Evolutionary conservation across 2,329 filamentous ascomycete species (phyloP).

Genomic region (Alternaria rosae): DNA sequence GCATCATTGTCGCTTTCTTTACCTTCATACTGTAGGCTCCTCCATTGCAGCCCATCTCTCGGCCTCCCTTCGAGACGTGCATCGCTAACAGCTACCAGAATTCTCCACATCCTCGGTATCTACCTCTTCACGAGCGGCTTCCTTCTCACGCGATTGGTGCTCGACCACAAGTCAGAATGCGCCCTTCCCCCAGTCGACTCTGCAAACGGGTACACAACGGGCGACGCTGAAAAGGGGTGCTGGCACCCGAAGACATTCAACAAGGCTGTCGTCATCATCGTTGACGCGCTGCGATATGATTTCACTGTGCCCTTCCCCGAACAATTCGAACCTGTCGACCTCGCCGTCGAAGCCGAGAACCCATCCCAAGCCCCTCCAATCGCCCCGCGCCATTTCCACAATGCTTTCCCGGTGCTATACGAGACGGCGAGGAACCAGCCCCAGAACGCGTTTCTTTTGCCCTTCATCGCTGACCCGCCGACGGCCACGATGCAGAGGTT

Average conservation of each 20-base stretch:
- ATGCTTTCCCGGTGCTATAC: conserved; percentile 86
- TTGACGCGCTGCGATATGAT: conserved; percentile 95
- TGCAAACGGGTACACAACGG: conserved; percentile 44
- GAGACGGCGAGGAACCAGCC: conserved; percentile 79
- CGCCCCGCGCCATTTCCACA: conserved; percentile 73
- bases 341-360: conserved; percentile 23
- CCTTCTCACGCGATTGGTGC: conserved; percentile 82
- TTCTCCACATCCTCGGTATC: conserved; percentile 80
- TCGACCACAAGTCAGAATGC: conserved; percentile 80
- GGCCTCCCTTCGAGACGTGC: neutral
- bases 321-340: conserved; percentile 55
- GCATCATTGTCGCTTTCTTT: conserved; percentile 70
- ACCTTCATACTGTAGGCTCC: conserved; percentile 65
- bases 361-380: conserved; percentile 18
- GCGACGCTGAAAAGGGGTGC: conserved; percentile 71
- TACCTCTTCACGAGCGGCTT: conserved; percentile 96
- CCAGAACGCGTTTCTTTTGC: conserved; percentile 84
- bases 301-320: conserved; percentile 83
- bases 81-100: conserved; percentile 50
- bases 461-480: conserved; percentile 96
- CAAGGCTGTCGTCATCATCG: conserved; percentile 86
- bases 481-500: conserved; percentile 91
- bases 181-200: conserved; percentile 73
- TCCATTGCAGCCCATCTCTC: neutral
- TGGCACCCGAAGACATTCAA: conserved; percentile 97